A percentile compares a stretch with the other conserved stretches of the same genome.
Evolutionary conservation across 345 rosid species (phyloP).

Genomic region (Aethionema arabicum): DNA sequence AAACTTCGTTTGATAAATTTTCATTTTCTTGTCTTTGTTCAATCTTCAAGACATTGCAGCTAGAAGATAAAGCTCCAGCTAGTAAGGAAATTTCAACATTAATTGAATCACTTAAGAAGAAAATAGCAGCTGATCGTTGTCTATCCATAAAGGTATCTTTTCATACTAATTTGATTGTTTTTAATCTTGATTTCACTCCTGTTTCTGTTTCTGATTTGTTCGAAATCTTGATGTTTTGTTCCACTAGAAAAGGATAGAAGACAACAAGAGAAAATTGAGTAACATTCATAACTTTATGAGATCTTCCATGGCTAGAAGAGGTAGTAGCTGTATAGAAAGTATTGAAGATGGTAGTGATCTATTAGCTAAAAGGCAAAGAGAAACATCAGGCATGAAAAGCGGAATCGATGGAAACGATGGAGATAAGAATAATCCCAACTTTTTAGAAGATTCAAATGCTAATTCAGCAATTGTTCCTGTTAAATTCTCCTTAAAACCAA

Average conservation of each 20-base stretch:
- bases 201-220: constrained; percentile 23
- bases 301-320: constrained; percentile 57
- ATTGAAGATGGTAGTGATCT: constrained; percentile 48
- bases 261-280: constrained; percentile 60
- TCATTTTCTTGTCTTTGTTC: not conserved
- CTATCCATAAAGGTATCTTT: constrained; percentile 58
- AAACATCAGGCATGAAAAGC: constrained; percentile 58
- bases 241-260: constrained; percentile 74
- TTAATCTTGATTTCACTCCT: not conserved
- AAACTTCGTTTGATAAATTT: not conserved
- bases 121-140: constrained; percentile 62
- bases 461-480: constrained; percentile 65
- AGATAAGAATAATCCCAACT: constrained; percentile 51
- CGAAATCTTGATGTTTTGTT: not conserved
- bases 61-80: constrained; percentile 35
- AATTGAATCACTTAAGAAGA: constrained; percentile 64
- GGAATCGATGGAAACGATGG: constrained; percentile 53
- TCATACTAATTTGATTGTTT: not conserved
- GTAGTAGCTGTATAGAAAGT: constrained; percentile 33
- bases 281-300: constrained; percentile 49
- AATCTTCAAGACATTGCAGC: constrained; percentile 12
- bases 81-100: constrained; percentile 51
- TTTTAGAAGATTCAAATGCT: constrained; percentile 57
- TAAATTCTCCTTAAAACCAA: constrained; percentile 69
- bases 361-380: constrained; percentile 75